These are phyloP conservation scores for Metschnikowia bowlesiae DNA, from an alignment of 805 yeast species.

Conservation along the genomic window DNA sequence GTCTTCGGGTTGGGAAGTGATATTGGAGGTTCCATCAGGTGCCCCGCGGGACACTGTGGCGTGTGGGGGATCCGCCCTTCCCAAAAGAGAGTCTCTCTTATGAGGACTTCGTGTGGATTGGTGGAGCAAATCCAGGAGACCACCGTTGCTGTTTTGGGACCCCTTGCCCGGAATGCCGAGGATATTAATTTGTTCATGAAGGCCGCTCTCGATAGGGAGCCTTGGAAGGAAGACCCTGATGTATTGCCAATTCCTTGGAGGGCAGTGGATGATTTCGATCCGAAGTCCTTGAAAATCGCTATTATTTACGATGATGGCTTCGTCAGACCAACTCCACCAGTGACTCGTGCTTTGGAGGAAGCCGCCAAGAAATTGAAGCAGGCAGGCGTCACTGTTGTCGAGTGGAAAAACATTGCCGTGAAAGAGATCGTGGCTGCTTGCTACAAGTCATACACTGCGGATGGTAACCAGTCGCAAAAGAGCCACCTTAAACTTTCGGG, in stretches of 20 bases:
- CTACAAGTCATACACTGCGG: slow-evolving; percentile 15
- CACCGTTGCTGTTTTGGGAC: slow-evolving; percentile 15
- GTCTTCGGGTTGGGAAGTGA: slow-evolving; percentile 18
- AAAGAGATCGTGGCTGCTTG: slow-evolving; percentile 13
- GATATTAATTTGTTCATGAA: slow-evolving; percentile 17
- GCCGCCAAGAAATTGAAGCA: slow-evolving; percentile 10
- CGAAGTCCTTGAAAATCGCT: slow-evolving; percentile 13
- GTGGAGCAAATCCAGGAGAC: slow-evolving; percentile 12
- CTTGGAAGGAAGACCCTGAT: slow-evolving; percentile 15
- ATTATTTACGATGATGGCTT: slow-evolving; percentile 16
- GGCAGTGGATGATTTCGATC: slow-evolving; percentile 8
- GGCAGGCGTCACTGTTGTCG: slow-evolving; percentile 16
- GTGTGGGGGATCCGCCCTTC: slow-evolving; percentile 19
- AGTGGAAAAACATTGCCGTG: slow-evolving; percentile 14
- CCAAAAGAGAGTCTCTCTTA: slow-evolving; percentile 12
- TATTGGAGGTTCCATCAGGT: slow-evolving; percentile 17
- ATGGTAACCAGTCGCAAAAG: slow-evolving; percentile 14
- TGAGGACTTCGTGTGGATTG: slow-evolving; percentile 8
- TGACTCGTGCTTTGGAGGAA: slow-evolving; percentile 13
- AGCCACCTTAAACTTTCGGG: slow-evolving; percentile 11
- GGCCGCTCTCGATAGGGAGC: slow-evolving; percentile 12
- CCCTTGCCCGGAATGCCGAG: slow-evolving; percentile 16
- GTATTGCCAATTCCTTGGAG: slow-evolving; percentile 17
- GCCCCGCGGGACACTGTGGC: slow-evolving; percentile 19
- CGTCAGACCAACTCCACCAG: slow-evolving; percentile 19